Evolutionary conservation across 2,329 filamentous ascomycete species (phyloP), one percentile per base, ranked within the genome.

Genomic region (Furcasterigmium furcatum): DNA sequence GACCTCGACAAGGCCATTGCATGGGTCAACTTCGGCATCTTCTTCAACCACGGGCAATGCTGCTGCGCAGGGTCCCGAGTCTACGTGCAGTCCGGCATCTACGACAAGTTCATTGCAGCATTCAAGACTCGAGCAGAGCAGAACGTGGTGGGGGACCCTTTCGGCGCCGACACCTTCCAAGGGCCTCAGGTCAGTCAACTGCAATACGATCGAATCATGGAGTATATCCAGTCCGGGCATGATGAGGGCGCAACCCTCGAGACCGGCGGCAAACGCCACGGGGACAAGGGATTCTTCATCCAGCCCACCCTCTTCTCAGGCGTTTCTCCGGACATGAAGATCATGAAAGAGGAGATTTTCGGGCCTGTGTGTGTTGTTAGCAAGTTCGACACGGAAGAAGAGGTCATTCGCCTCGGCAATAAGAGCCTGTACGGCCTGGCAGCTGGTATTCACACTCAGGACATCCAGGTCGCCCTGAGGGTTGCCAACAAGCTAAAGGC

Each of bases 331-430:
- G 81, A 92, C 67, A 95, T 94, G 88, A 91, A 88, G 80, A 94
- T 95, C 61, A 84, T 91, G 73, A 81, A 89, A 68, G 88, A 95
- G 73, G 90, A 95, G 74, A 94, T 95, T 65, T 95, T 95, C 65
- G 90, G 90, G 53, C 90, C 90, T 47, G 90, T 95, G 53, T 88
- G 84, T 73, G 79, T 86, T 58, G 85, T 95, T 57, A 79, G 85
- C 73, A 95, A 92, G 75, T 95, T 95, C 79, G 86, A 85, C 74
- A 82, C 77, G 55, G 85, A 88, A 72, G 86, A 85, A 32, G 90
- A 95, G 46, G 88, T 82, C 52, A 83, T 95, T 68, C 71, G 76
- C 55, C 70, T 87, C 44, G 87, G 80, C 55, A 94, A 95, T 76
- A 74, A 82, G 70, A 85, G 81, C 60, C 81, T 70, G 54, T 95